Conservation (phyloP, 768 basidiomycete species). For the Boletus subcaerulescens region DNA sequence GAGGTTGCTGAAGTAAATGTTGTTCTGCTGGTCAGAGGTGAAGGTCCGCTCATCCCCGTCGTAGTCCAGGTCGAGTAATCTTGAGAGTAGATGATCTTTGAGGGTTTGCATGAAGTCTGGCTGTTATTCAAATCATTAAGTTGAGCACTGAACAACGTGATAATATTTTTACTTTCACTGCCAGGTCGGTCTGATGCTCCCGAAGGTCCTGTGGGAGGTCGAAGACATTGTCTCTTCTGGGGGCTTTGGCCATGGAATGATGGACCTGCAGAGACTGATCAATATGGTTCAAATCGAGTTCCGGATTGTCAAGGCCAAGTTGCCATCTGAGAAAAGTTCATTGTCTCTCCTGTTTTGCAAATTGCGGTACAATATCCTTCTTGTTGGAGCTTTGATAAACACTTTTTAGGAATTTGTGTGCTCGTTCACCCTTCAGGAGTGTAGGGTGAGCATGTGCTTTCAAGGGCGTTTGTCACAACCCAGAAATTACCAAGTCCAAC, state of each 20-base stretch:
- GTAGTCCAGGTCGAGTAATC: neutral
- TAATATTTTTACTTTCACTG: constrained; percentile 1
- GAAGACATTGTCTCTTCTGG: neutral
- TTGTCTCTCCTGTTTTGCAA: constrained; percentile 11
- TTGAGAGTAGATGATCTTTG: neutral
- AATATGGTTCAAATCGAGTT: neutral
- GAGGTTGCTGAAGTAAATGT: neutral
- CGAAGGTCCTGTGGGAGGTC: neutral
- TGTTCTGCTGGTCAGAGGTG: constrained; percentile 2
- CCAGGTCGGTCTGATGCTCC: constrained; percentile 8
- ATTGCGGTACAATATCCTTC: neutral
- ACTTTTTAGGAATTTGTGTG: constrained; percentile 21
- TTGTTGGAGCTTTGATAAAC: constrained; percentile 26
- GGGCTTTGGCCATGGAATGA: neutral
- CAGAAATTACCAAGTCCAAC: too few species aligned
- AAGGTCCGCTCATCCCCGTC: constrained; percentile 8
- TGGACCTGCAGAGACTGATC: neutral
- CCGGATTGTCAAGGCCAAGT: neutral
- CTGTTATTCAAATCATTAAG: neutral
- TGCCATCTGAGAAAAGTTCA: constrained; percentile 1
- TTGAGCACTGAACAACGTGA: too few species aligned
- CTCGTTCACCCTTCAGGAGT: neutral
- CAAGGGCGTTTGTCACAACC: too few species aligned
- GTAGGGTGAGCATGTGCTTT: too few species aligned
- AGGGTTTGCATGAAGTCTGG: neutral